These are phyloP conservation scores for Fusarium sororula DNA, from an alignment of 2,329 filamentous ascomycete species.

Conservation along the genomic window DNA sequence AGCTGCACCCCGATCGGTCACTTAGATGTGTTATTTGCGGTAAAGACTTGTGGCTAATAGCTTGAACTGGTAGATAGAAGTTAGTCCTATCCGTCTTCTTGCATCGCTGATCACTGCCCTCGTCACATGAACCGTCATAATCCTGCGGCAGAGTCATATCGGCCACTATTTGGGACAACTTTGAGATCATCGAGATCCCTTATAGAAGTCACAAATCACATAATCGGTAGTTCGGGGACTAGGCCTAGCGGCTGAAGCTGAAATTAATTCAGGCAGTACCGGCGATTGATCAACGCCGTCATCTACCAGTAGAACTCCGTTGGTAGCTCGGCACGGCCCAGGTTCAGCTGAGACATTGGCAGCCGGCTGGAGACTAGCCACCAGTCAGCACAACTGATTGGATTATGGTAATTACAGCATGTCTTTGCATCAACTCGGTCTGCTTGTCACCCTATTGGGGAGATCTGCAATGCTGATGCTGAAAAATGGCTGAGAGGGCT, in stretches of 20 bases:
- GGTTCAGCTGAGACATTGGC: background rate
- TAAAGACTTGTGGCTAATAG: accelerated
- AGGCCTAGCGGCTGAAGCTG: accelerated
- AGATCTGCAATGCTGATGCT: background rate
- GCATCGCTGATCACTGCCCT: accelerated
- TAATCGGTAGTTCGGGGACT: accelerated
- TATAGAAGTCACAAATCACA: background rate
- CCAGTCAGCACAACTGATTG: accelerated
- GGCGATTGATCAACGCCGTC: background rate
- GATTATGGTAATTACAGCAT: accelerated
- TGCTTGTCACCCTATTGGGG: accelerated
- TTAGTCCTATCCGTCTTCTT: background rate
- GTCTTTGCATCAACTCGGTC: accelerated
- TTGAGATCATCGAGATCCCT: background rate
- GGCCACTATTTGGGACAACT: accelerated
- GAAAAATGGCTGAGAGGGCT: background rate
- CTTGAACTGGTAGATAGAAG: accelerated
- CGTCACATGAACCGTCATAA: accelerated
- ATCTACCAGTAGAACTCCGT: accelerated
- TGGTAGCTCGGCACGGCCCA: too few relatives aligned
- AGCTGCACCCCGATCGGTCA: too few relatives aligned
- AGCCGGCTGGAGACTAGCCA: accelerated
- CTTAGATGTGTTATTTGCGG: too few relatives aligned
- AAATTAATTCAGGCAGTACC: background rate
- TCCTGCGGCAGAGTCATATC: background rate